Evolutionary conservation across 345 rosid species (phyloP).

Genomic region (Turritis glabra): DNA sequence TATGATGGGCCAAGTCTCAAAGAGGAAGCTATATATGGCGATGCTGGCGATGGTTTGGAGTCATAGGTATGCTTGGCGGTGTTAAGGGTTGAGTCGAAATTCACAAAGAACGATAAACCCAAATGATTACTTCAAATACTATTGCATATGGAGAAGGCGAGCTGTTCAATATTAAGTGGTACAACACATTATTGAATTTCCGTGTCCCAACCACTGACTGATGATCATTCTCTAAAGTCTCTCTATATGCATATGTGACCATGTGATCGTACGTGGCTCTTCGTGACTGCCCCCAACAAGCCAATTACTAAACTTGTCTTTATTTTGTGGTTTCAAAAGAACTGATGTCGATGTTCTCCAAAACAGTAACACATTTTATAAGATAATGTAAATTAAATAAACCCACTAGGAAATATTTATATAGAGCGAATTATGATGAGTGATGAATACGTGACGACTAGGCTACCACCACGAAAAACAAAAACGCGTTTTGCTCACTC

Average conservation of each 20-base stretch:
- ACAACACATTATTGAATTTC: slow-evolving; percentile 18
- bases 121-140: background rate
- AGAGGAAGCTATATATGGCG: no score
- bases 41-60: background rate
- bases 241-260: background rate
- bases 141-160: slow-evolving; percentile 10
- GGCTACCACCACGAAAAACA: slow-evolving; percentile 21
- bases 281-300: background rate
- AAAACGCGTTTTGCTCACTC: slow-evolving; percentile 28
- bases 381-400: background rate
- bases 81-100: background rate
- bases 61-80: background rate
- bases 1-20: no score
- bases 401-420: background rate
- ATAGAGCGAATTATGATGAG: background rate
- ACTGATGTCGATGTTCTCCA: background rate
- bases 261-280: slow-evolving; percentile 29
- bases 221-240: background rate
- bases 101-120: background rate
- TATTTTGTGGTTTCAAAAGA: background rate
- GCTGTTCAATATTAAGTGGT: slow-evolving; percentile 9
- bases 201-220: slow-evolving; percentile 33
- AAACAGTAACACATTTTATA: background rate
- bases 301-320: background rate
- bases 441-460: slow-evolving; percentile 3